Evolutionary conservation across 768 basidiomycete genomes (phyloP), one percentile per base, ranked within the genome.

Genomic region (Sporobolomyces phaffii): DNA sequence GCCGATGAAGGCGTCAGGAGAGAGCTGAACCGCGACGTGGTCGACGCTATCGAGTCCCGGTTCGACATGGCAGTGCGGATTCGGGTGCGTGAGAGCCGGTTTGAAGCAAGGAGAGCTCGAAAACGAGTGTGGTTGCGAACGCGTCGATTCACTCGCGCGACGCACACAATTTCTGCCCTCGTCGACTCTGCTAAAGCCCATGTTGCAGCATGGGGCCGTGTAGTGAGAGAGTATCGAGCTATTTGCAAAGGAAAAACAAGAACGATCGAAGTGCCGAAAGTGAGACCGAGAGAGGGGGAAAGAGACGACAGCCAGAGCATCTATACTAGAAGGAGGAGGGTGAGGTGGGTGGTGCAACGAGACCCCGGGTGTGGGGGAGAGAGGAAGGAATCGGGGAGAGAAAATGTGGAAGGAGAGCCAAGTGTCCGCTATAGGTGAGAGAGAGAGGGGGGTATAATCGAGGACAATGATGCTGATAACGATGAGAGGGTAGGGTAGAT

Each of bases 31-130:
- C 54, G 5, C 17, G 54, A 56, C 15, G 54, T 56, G 3, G 40
- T 56, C n/a, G 54, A 56, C 5, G 38, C 54, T 41, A 52, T 44
- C 9, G 65, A 67, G 26, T 68, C 65, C 29, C 65, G 65, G 43
- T 52, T 62, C 26, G 65, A 68, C 65, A 68, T 68, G n/a, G n/a
- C n/a, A n/a, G n/a, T n/a, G n/a, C n/a, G n/a, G n/a, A n/a, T n/a
- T n/a, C n/a, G n/a, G n/a, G n/a, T n/a, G n/a, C n/a, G n/a, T n/a
- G n/a, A n/a, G n/a, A n/a, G n/a, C n/a, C n/a, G n/a, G n/a, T 0
- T 15, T 24, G 2, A 3, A 9, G 38, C 26, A 15, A 43, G 47
- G 1, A 26, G 0, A 14, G 26, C 33, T 36, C 9, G 24, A 11
- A 28, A 18, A 34, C 17, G 62, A 40, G 22, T 2, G 17, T 36